Evolutionary conservation across 2,329 filamentous ascomycete species (phyloP).

Genomic region (Tolypocladium tundrense): DNA sequence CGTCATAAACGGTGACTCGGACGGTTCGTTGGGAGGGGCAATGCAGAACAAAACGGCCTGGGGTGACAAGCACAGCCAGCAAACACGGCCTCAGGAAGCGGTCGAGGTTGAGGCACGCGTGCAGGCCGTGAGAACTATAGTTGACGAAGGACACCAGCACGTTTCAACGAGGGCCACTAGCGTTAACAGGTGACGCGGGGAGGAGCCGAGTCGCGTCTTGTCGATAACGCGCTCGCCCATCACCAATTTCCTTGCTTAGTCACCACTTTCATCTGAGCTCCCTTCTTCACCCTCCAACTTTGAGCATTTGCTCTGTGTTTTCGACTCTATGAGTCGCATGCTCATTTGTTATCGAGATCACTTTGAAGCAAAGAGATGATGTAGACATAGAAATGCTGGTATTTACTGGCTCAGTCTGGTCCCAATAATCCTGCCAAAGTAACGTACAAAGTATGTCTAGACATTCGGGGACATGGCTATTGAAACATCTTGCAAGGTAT

Average conservation of each 20-base stretch:
- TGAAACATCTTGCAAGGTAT: not conserved
- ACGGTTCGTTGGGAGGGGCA: not conserved
- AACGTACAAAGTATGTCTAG: not conserved
- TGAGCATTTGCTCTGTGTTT: too few species aligned
- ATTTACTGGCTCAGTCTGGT: not conserved
- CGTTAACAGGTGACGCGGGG: not conserved
- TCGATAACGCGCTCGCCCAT: not conserved
- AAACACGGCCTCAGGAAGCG: not conserved
- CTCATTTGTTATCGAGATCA: too few species aligned
- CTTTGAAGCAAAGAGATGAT: too few species aligned
- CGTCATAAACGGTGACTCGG: slow-evolving; percentile 22
- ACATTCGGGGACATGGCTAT: not conserved
- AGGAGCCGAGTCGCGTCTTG: not conserved
- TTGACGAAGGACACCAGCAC: not conserved
- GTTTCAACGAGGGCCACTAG: not conserved
- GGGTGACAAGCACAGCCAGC: not conserved
- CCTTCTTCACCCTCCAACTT: too few species aligned
- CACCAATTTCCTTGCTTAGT: not conserved
- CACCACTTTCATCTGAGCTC: not conserved
- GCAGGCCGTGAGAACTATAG: not conserved
- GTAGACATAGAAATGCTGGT: too few species aligned
- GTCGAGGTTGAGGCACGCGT: not conserved
- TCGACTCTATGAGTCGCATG: too few species aligned
- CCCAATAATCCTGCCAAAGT: not conserved
- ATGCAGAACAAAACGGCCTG: not conserved